Evolutionary conservation across 306 rosid species (phyloP).

Genomic region (Cucurbita maxima): DNA sequence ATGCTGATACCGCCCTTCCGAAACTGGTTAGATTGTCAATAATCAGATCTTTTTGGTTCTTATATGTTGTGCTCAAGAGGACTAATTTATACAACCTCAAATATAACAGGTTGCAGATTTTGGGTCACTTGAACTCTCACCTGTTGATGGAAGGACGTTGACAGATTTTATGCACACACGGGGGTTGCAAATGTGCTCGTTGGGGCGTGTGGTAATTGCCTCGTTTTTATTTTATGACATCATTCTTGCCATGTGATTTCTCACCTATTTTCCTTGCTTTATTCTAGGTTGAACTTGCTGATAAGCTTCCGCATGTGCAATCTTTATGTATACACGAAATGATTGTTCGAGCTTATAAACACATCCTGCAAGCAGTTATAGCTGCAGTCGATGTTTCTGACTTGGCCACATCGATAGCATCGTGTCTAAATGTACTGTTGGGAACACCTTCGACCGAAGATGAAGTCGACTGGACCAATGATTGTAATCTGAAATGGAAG

Average conservation of each 20-base stretch:
- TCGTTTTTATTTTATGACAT: not conserved
- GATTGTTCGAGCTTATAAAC: slow-evolving; percentile 94
- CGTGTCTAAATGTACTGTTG: slow-evolving; percentile 71
- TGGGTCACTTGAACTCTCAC: slow-evolving; percentile 98
- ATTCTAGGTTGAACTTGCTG: slow-evolving; percentile 85
- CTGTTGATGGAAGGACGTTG: slow-evolving; percentile 95
- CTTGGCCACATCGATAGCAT: slow-evolving; percentile 70
- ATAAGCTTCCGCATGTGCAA: slow-evolving; percentile 95
- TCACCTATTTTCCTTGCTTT: slow-evolving; percentile 7
- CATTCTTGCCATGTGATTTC: not conserved
- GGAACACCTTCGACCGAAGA: slow-evolving; percentile 54
- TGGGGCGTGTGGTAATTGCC: slow-evolving; percentile 71
- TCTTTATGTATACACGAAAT: slow-evolving; percentile 88
- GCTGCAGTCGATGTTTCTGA: slow-evolving; percentile 68
- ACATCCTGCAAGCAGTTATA: slow-evolving; percentile 79
- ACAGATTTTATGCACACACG: slow-evolving; percentile 98
- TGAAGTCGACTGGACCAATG: slow-evolving; percentile 31
- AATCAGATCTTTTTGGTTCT: not conserved
- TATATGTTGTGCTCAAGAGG: slow-evolving; percentile 11
- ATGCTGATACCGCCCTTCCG: slow-evolving; percentile 82
- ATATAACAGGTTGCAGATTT: slow-evolving; percentile 84
- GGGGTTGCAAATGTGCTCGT: slow-evolving; percentile 83
- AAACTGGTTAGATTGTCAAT: slow-evolving; percentile 65
- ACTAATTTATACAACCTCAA: slow-evolving; percentile 18
- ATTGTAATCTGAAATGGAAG: slow-evolving; percentile 56